Percentiles rank a stretch among this genome's conserved stretches.
Conservation (phyloP, 2,329 filamentous ascomycete species). For the Purpureocillium lavendulum region DNA sequence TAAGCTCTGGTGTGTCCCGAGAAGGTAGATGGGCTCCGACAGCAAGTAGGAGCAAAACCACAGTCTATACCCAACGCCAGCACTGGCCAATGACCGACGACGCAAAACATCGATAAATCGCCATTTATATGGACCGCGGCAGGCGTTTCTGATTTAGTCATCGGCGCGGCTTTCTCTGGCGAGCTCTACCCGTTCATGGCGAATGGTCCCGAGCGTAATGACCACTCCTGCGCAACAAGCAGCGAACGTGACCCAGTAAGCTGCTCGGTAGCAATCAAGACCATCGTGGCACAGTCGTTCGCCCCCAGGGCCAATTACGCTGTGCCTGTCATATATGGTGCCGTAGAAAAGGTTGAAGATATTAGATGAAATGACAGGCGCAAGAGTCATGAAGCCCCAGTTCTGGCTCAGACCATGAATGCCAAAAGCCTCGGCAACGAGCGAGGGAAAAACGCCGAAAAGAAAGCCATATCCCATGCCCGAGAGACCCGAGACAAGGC, state of each 20-base stretch:
- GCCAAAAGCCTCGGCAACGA: conserved; percentile 85
- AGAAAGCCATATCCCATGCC: conserved; percentile 88
- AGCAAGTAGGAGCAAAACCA: too few relatives aligned
- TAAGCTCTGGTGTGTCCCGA: too few relatives aligned
- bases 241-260: conserved; percentile 71
- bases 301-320: conserved; percentile 56
- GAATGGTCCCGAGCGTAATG: conserved; percentile 64
- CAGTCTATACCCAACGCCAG: too few relatives aligned
- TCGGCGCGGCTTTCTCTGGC: conserved; percentile 27
- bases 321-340: conserved; percentile 72
- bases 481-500: conserved; percentile 71
- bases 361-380: conserved; percentile 81
- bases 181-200: conserved; percentile 39
- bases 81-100: too few relatives aligned
- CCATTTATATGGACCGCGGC: too few relatives aligned
- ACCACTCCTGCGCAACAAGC: conserved; percentile 62
- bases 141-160: too few relatives aligned
- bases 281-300: conserved; percentile 71
- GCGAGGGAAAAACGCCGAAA: conserved; percentile 87
- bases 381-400: conserved; percentile 91
- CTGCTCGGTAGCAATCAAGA: conserved; percentile 68
- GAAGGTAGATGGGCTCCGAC: too few relatives aligned
- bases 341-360: conserved; percentile 92
- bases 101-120: too few relatives aligned
- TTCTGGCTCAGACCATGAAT: conserved; percentile 85